Conservation (phyloP, 1,284 basidiomycete genomes). For the Apiotrichum siamense region DNA sequence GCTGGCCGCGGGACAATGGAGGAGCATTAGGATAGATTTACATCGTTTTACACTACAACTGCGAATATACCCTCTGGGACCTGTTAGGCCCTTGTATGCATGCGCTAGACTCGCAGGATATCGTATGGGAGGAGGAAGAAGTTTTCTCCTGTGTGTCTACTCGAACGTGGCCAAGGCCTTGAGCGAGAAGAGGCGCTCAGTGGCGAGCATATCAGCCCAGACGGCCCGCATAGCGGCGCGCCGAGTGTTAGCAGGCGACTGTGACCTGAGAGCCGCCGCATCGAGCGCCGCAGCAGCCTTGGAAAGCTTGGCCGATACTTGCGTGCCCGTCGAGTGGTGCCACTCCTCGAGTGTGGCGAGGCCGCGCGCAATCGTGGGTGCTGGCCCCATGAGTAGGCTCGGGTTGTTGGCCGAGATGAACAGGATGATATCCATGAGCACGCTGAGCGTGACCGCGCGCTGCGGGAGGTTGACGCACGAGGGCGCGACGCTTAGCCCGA, state of each 20-base stretch:
- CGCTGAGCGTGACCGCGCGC: slow-evolving; percentile 24
- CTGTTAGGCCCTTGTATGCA: slow-evolving; percentile 4
- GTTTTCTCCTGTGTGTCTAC: not conserved
- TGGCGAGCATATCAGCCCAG: slow-evolving; percentile 13
- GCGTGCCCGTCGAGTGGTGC: not conserved
- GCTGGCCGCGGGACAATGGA: too few species aligned
- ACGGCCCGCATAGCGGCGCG: not conserved
- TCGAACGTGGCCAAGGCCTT: not conserved
- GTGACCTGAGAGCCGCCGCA: slow-evolving; percentile 1
- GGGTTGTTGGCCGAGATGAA: slow-evolving; percentile 26
- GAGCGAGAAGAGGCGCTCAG: slow-evolving; percentile 8
- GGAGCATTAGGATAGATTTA: not conserved
- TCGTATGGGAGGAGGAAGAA: not conserved
- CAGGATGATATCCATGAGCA: slow-evolving; percentile 33
- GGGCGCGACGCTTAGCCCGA: slow-evolving; percentile 23
- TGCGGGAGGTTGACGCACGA: slow-evolving; percentile 31
- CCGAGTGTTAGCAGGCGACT: slow-evolving; percentile 2
- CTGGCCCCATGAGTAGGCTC: slow-evolving; percentile 18
- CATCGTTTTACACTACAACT: slow-evolving; percentile 1
- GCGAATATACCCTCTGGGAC: slow-evolving; percentile 2
- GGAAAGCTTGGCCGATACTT: slow-evolving; percentile 3
- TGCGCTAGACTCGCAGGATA: not conserved
- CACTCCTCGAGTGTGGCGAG: slow-evolving; percentile 19
- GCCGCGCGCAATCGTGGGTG: slow-evolving; percentile 17
- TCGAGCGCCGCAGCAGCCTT: slow-evolving; percentile 12